Evolutionary conservation across 2,329 filamentous ascomycete genomes (phyloP).

Genomic region (Exserohilum rostratum): DNA sequence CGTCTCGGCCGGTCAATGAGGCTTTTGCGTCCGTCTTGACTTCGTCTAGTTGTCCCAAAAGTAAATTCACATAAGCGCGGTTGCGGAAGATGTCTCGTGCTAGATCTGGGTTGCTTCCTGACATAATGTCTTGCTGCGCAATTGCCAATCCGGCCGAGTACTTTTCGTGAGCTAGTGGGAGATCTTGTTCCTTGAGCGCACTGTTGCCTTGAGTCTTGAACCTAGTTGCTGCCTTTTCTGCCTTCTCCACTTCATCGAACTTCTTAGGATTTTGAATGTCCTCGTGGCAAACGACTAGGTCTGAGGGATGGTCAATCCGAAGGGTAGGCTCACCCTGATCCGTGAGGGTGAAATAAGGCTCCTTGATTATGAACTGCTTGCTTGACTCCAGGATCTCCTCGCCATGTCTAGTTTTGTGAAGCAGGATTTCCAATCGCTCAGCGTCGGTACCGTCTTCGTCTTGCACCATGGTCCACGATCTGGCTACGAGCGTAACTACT

Average conservation of each 20-base stretch:
- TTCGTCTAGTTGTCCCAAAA: constrained; percentile 37
- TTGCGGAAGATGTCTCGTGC: constrained; percentile 45
- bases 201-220: constrained; percentile 46
- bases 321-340: constrained; percentile 53
- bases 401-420: constrained; percentile 34
- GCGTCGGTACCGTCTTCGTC: constrained; percentile 48
- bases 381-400: constrained; percentile 45
- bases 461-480: constrained; percentile 42
- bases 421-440: constrained; percentile 34
- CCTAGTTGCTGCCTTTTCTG: constrained; percentile 38
- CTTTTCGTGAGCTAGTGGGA: constrained; percentile 43
- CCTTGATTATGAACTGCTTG: constrained; percentile 57
- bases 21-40: constrained; percentile 39
- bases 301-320: constrained; percentile 61
- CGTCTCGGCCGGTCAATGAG: constrained; percentile 32
- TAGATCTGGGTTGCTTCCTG: constrained; percentile 24
- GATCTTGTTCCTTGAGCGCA: constrained; percentile 44
- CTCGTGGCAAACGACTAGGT: constrained; percentile 51
- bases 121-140: constrained; percentile 20
- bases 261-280: constrained; percentile 32
- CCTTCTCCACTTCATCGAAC: constrained; percentile 36
- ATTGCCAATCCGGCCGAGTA: constrained; percentile 42
- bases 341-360: constrained; percentile 59
- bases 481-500: constrained; percentile 37
- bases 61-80: constrained; percentile 42